These are phyloP conservation scores for Fusarium albosuccineum DNA, from an alignment of 2,329 filamentous ascomycete species.

Conservation along the genomic window DNA sequence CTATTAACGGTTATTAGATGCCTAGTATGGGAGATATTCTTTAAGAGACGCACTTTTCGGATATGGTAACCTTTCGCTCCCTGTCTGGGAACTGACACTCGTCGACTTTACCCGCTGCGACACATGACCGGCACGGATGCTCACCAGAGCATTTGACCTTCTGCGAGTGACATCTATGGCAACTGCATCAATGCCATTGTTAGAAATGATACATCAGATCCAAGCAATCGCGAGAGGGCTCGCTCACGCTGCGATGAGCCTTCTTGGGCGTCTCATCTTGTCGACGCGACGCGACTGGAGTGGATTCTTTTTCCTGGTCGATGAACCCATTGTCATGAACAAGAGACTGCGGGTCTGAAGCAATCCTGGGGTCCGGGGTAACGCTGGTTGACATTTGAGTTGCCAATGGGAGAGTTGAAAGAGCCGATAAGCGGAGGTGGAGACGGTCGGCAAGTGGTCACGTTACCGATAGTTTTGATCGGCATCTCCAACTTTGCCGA, in stretches of 20 bases:
- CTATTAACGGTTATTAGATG: not conserved
- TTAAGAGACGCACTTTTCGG: constrained; percentile 21
- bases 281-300: constrained; percentile 22
- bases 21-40: rapidly evolving
- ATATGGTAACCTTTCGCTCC: constrained; percentile 55
- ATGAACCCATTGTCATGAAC: constrained; percentile 27
- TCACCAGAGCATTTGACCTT: constrained; percentile 62
- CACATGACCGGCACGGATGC: constrained; percentile 57
- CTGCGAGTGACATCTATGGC: constrained; percentile 58
- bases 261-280: constrained; percentile 37
- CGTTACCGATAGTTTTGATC: constrained; percentile 22
- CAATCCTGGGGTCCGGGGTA: constrained; percentile 32
- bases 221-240: not conserved
- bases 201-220: constrained; percentile 1
- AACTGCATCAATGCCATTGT: constrained; percentile 37
- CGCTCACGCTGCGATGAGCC: constrained; percentile 46
- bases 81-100: constrained; percentile 56
- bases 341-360: constrained; percentile 28
- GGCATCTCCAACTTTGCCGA: constrained; percentile 26
- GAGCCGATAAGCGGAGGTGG: constrained; percentile 21
- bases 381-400: constrained; percentile 9
- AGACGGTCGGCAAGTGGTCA: constrained; percentile 18
- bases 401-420: constrained; percentile 14
- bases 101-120: constrained; percentile 51
- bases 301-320: constrained; percentile 9